Evolutionary conservation across 1,139 yeast species (phyloP).

Genomic region (Lodderomyces margitis): DNA sequence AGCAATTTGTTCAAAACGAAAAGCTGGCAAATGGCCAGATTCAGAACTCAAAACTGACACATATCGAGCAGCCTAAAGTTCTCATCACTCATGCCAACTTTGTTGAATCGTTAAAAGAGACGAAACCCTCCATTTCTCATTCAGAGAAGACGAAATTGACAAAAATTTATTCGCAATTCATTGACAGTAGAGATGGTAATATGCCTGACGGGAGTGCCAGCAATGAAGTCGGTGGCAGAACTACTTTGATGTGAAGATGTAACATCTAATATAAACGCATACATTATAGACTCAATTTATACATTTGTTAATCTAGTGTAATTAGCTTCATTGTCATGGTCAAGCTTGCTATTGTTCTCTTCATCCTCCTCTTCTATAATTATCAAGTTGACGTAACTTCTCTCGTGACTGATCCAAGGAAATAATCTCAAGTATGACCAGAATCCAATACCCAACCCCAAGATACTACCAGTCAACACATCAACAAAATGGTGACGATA

Average conservation of each 20-base stretch:
- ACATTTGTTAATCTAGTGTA: conserved; percentile 4
- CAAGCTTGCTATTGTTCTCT: conserved; percentile 5
- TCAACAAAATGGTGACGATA: conserved; percentile 79
- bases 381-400: conserved; percentile 26
- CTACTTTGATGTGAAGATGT: conserved; percentile 58
- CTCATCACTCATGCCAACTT: conserved; percentile 56
- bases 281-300: background rate
- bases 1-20: conserved; percentile 27
- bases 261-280: background rate
- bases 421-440: conserved; percentile 43
- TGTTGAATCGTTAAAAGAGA: conserved; percentile 63
- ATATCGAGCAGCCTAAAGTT: conserved; percentile 21
- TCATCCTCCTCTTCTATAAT: conserved; percentile 18
- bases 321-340: background rate
- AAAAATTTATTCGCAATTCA: conserved; percentile 68
- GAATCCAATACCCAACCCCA: conserved; percentile 44
- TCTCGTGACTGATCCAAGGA: conserved; percentile 23
- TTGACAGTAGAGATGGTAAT: conserved; percentile 78
- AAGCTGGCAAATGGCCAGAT: conserved; percentile 8
- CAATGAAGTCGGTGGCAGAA: conserved; percentile 80
- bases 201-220: conserved; percentile 88
- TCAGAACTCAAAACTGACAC: conserved; percentile 14
- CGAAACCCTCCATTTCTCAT: conserved; percentile 82
- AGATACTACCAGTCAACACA: conserved; percentile 54
- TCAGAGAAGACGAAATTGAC: conserved; percentile 66